These are phyloP conservation scores for Herpotrichia juniperi DNA, from an alignment of 2,329 filamentous ascomycete genomes.

Conservation along the genomic window DNA sequence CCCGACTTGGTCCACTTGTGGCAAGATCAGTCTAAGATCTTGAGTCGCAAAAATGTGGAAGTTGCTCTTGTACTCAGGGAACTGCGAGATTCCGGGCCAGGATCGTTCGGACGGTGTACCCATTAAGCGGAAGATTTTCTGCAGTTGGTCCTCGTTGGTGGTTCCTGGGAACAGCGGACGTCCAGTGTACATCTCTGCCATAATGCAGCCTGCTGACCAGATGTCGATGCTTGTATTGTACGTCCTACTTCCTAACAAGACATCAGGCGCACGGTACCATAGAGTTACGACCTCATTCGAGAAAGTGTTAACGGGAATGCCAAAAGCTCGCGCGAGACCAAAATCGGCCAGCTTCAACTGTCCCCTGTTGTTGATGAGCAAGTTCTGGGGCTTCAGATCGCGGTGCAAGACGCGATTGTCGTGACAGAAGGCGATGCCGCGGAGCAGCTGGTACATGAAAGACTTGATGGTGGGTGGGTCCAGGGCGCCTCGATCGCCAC, in stretches of 20 bases:
- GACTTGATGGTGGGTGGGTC: constrained; percentile 94
- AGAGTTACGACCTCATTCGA: constrained; percentile 97
- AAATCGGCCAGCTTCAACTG: constrained; percentile 94
- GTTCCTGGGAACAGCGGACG: constrained; percentile 95
- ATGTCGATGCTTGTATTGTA: constrained; percentile 99
- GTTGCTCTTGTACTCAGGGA: constrained; percentile 96
- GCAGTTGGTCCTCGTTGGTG: constrained; percentile 95
- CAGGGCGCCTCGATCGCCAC: constrained; percentile 86
- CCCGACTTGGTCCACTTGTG: constrained; percentile 85
- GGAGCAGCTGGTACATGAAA: constrained; percentile 97
- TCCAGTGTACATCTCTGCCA: constrained; percentile 99
- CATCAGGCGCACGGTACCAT: constrained; percentile 97
- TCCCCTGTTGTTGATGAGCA: constrained; percentile 91
- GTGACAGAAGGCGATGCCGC: constrained; percentile 97
- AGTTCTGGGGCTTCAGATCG: constrained; percentile 94
- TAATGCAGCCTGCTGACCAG: constrained; percentile 98
- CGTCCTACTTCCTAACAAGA: constrained; percentile 88
- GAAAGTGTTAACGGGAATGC: constrained; percentile 97
- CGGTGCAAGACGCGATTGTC: constrained; percentile 95
- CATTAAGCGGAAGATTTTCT: constrained; percentile 98
- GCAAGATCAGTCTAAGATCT: constrained; percentile 83
- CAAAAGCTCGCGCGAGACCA: constrained; percentile 90
- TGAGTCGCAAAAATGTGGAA: constrained; percentile 96
- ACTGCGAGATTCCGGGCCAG: constrained; percentile 93
- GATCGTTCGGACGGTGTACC: constrained; percentile 93